Evolutionary conservation across 163 green algal species (phyloP).

Genomic region (Smithsoniella earleae): DNA sequence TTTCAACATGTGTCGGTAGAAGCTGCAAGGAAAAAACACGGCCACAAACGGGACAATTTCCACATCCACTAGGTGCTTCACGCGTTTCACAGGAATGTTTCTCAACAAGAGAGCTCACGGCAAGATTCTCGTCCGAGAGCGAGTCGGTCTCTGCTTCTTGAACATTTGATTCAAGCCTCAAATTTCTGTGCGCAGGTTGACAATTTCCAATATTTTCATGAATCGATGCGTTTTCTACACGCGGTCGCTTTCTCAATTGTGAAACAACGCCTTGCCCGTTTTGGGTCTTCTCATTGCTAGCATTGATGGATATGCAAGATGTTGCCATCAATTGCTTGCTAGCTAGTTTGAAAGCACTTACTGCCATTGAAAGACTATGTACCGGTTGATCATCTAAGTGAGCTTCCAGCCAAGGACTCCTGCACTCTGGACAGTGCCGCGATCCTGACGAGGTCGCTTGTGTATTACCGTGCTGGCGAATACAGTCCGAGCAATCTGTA

Average conservation of each 20-base stretch:
- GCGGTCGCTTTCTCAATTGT: not conserved
- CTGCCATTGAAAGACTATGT: slow-evolving; percentile 8
- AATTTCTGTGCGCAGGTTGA: not conserved
- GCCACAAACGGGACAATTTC: not conserved
- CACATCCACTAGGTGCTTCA: slow-evolving; percentile 17
- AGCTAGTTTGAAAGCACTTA: not conserved
- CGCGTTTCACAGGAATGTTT: too few relatives aligned
- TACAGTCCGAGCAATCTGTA: slow-evolving; percentile 29
- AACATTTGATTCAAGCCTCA: too few relatives aligned
- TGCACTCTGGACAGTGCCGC: slow-evolving; percentile 13
- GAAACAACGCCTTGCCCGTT: not conserved
- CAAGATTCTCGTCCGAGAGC: too few relatives aligned
- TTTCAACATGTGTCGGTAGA: slow-evolving; percentile 14
- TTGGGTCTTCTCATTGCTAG: not conserved
- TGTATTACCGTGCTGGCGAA: not conserved
- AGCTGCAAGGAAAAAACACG: not conserved
- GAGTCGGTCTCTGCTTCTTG: too few relatives aligned
- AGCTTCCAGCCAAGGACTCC: not conserved
- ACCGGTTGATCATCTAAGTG: not conserved
- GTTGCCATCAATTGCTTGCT: not conserved
- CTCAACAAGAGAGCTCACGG: not conserved
- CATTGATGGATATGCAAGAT: not conserved
- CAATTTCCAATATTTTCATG: not conserved
- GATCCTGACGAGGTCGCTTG: not conserved
- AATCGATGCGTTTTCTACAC: not conserved